Percentiles rank a stretch among this genome's conserved stretches.
phyloP scores from a whole-genome alignment of 805 yeast species.

The Dipodascopsis tothii region DNA sequence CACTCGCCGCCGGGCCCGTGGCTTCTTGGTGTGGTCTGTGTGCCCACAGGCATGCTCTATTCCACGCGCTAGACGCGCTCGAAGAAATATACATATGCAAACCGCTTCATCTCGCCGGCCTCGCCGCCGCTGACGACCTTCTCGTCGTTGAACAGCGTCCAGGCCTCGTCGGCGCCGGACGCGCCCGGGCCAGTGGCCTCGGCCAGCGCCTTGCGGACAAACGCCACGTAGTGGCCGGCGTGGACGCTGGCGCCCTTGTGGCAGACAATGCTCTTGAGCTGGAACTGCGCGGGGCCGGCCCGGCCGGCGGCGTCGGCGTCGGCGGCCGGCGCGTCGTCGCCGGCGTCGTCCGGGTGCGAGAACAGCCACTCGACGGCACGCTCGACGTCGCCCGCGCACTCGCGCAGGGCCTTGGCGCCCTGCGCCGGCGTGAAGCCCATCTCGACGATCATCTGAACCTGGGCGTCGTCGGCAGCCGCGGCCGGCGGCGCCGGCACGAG shows the following conservation, averaged over 20 bases:
- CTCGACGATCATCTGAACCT: constrained; percentile 42
- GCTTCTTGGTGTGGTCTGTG: too few relatives aligned
- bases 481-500: constrained; percentile 29
- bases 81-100: constrained; percentile 44
- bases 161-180: constrained; percentile 35
- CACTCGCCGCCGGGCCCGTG: too few relatives aligned
- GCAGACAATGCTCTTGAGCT: constrained; percentile 61
- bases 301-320: constrained; percentile 16
- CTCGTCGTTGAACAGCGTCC: constrained; percentile 86
- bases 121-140: constrained; percentile 55
- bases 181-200: background rate
- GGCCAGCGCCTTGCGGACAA: constrained; percentile 41
- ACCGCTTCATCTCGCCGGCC: constrained; percentile 39
- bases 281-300: constrained; percentile 37
- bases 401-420: constrained; percentile 63
- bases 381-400: constrained; percentile 51
- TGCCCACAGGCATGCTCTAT: too few relatives aligned
- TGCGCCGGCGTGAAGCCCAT: constrained; percentile 75
- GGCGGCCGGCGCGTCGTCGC: constrained; percentile 22
- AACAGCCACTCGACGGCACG: constrained; percentile 90
- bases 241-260: constrained; percentile 87
- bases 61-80: constrained; percentile 27
- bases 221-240: constrained; percentile 87
- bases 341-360: constrained; percentile 55
- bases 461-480: constrained; percentile 29